These are phyloP conservation scores for Scenedesmus sp. DNA, from an alignment of 163 green algal species.

Conservation along the genomic window DNA sequence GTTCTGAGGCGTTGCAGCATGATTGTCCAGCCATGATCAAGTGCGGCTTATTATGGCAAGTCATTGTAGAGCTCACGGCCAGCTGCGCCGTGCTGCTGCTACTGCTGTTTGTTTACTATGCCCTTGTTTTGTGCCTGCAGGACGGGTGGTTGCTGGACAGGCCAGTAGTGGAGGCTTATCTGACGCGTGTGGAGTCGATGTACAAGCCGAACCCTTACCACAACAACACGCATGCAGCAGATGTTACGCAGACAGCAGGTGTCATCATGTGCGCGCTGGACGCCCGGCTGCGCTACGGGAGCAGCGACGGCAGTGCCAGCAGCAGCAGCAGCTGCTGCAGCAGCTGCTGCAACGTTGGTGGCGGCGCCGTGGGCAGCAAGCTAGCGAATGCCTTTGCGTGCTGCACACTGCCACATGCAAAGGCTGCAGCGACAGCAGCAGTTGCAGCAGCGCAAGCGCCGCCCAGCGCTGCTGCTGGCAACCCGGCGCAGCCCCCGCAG, in stretches of 20 bases:
- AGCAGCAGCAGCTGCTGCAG: conserved; percentile 4
- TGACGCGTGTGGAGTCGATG: conserved; percentile 69
- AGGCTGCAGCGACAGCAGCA: not conserved
- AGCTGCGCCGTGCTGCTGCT: not conserved
- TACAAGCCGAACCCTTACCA: conserved; percentile 92
- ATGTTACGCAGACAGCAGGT: conserved; percentile 85
- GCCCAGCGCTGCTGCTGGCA: not conserved
- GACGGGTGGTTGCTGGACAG: conserved; percentile 74
- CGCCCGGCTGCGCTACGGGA: conserved; percentile 19
- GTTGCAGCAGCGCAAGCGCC: not conserved
- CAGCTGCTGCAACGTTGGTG: not conserved
- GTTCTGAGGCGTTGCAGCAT: not conserved
- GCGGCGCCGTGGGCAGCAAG: conserved; percentile 47
- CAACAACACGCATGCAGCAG: conserved; percentile 89
- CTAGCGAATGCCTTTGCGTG: not conserved
- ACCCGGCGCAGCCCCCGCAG: not conserved
- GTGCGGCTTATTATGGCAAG: not conserved
- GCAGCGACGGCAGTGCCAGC: not conserved
- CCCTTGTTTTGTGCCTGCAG: conserved; percentile 54
- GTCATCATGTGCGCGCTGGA: conserved; percentile 75
- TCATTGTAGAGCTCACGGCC: not conserved
- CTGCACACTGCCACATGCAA: not conserved
- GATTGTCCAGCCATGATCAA: not conserved
- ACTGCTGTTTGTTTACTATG: conserved; percentile 46
- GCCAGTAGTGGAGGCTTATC: conserved; percentile 62